Base-by-base conservation (phyloP, 768 basidiomycete species). In the Tricholoma flavovirens region DNA sequence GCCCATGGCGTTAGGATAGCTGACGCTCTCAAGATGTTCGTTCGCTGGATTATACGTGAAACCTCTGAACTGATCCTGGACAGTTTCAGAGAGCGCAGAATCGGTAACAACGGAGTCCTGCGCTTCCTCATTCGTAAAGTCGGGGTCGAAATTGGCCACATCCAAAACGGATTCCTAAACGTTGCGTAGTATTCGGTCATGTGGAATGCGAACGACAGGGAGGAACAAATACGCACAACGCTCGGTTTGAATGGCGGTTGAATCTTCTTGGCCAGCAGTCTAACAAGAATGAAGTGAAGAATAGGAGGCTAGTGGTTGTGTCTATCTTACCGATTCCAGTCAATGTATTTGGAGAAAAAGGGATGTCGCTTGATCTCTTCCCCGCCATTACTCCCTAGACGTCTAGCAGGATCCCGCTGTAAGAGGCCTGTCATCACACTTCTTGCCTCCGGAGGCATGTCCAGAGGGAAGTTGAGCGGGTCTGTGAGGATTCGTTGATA, bases 181-280 rank as follows among this genome's bases (percentile, higher is more conserved):
- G 55, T 29, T 11, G 63, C 45, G 43, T 36, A 4, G 60, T 32
- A n/a, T 35, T 42, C 50, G 46, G 33, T 42, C n/a, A 22, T 29
- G 15, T 45, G 30, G 14, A n/a, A 26, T 32, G 19, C 45, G 26
- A 15, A n/a, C n/a, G 26, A 30, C 14, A 26, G 26, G 24, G 12
- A 10, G n/a, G 33, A 42, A 54, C 42, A 4, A 50, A 49, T 43
- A 76, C 90, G 69, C 71, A 91, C 91, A 60, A 98, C 96, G 61
- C 88, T 90, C 11, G 96, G 96, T 74, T 99, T 99, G 78, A 98
- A 98, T 6, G 93, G 90, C 1, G 96, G 94, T 65, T 94, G 93
- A 53, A 97, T 95, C 78, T 96, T 95, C 78, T 96, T 98, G 26
- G 87, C 86, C 45, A 95, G 75, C 22, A 98, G 76, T 57, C 86